phyloP scores from a whole-genome alignment of 202 grass and related monocot species.

The Panicum virgatum region DNA sequence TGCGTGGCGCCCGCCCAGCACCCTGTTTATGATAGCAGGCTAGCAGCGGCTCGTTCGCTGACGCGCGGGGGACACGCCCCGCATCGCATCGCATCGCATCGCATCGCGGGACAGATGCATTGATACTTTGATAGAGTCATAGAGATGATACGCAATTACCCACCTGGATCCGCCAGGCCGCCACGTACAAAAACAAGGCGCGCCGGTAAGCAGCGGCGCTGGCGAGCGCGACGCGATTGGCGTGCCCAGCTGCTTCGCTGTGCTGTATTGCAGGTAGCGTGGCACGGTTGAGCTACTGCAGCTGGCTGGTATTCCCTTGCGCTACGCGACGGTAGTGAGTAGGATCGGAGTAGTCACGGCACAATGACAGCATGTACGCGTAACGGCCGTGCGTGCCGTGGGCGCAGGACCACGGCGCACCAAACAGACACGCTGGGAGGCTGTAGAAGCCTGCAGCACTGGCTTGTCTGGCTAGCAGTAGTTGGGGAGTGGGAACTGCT shows the following conservation, averaged over 20 bases:
- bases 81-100: not conserved
- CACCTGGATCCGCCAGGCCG: not conserved
- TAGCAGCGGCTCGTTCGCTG: not conserved
- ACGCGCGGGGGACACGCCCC: not conserved
- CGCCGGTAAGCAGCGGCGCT: not conserved
- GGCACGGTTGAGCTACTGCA: not conserved
- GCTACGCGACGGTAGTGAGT: not conserved
- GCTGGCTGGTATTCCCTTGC: not conserved
- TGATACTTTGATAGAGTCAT: too few species aligned
- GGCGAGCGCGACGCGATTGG: not conserved
- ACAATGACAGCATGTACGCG: not conserved
- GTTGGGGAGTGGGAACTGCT: not conserved
- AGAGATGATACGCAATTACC: not conserved
- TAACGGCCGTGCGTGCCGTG: not conserved
- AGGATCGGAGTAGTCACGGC: too few species aligned
- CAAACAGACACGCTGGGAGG: not conserved
- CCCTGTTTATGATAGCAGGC: not conserved
- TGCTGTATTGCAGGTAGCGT: not conserved
- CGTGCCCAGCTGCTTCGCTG: not conserved
- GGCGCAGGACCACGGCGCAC: not conserved
- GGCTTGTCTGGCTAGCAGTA: not conserved
- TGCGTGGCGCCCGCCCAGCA: too few species aligned
- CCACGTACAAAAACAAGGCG: not conserved
- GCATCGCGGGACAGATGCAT: not conserved
- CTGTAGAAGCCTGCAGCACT: not conserved